A percentile compares a stretch with the other conserved stretches of the same genome.
These are phyloP conservation scores for Wickerhamomyces silvicola DNA, from an alignment of 805 yeast species.

Conservation along the genomic window DNA sequence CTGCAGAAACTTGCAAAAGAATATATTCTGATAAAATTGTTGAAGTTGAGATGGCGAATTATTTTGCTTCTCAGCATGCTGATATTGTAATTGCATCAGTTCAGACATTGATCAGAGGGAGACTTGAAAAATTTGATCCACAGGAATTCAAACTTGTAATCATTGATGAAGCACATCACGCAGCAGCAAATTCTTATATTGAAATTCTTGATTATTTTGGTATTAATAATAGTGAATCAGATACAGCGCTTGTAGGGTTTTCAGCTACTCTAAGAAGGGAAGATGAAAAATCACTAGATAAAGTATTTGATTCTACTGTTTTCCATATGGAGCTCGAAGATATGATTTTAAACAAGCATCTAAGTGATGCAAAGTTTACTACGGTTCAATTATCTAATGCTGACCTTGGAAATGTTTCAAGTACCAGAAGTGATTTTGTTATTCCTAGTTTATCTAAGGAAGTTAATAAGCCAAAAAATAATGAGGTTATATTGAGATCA, in stretches of 20 bases:
- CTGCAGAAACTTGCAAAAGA: slow-evolving; percentile 40
- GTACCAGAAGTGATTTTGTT: slow-evolving; percentile 46
- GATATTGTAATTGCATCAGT: slow-evolving; percentile 78
- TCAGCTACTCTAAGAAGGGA: slow-evolving; percentile 80
- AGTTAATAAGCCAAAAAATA: slow-evolving; percentile 49
- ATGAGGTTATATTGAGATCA: slow-evolving; percentile 48
- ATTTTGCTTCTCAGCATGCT: slow-evolving; percentile 33
- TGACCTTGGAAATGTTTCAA: slow-evolving; percentile 30
- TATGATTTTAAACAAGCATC: slow-evolving; percentile 63
- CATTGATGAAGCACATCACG: slow-evolving; percentile 91
- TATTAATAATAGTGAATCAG: slow-evolving; percentile 25
- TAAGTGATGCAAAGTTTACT: slow-evolving; percentile 63
- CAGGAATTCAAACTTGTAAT: slow-evolving; percentile 63
- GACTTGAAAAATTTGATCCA: slow-evolving; percentile 52
- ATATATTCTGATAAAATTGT: slow-evolving; percentile 47
- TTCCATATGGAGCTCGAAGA: slow-evolving; percentile 58
- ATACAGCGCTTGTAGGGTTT: slow-evolving; percentile 67
- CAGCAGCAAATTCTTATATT: slow-evolving; percentile 64
- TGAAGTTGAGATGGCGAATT: slow-evolving; percentile 64
- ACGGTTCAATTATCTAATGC: slow-evolving; percentile 41
- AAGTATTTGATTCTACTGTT: slow-evolving; percentile 65
- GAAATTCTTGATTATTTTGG: slow-evolving; percentile 52
- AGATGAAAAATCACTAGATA: slow-evolving; percentile 57
- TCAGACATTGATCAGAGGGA: slow-evolving; percentile 47
- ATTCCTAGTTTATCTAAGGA: slow-evolving; percentile 42